Base-by-base conservation (phyloP, 2,329 filamentous ascomycete species). In the Sclerotiophoma versabilis region DNA sequence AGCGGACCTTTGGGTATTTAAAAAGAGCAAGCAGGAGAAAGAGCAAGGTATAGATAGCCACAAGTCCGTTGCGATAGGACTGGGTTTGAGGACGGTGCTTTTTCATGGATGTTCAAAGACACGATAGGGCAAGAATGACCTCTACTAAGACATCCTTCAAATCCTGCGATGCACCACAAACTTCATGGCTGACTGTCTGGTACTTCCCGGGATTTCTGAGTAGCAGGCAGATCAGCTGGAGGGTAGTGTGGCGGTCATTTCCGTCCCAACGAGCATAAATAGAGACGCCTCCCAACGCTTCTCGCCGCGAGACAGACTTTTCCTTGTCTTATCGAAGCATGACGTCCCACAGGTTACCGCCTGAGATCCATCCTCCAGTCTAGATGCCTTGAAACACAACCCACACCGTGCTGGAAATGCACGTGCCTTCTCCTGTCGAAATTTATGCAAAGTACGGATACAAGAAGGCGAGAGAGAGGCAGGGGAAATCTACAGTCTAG, bases 321-420 rank as follows among this genome's bases (percentile, higher is more conserved):
- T 9, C 22, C 17, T 38, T 15, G 1, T 73, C 70, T 48, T 73
- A 64, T 4, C 62, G 55, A 8, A 78, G 60, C 0, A 79, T 72
- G 19, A 76, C 69, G 17, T 71, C 68, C 70, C 77, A 76, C 27
- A 81, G 71, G 57, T 81, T 78, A 5, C 65, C 48, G 3, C 68
- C 68, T 26, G 66, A 62, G 3, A 50, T 42, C 3, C 58, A 48
- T 11, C 58, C 69, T 68, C 17, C 66, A 65, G 3, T 72, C 65
- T 8, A 74, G 58, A 8, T 70, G 61, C 42, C 70, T 69, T 5
- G 59, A 65, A 1, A 74, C 71, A 5, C 69, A 62, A 2, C 63
- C 56, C 4, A 59, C 61, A 2, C 64, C 51, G 42, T 64, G 57
- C 14, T 62, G 27, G 44, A 62, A 67, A 23, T 71, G 65, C 15